Evolutionary conservation across 2,329 filamentous ascomycete genomes (phyloP).

Genomic region (Didymellaceae sp.): DNA sequence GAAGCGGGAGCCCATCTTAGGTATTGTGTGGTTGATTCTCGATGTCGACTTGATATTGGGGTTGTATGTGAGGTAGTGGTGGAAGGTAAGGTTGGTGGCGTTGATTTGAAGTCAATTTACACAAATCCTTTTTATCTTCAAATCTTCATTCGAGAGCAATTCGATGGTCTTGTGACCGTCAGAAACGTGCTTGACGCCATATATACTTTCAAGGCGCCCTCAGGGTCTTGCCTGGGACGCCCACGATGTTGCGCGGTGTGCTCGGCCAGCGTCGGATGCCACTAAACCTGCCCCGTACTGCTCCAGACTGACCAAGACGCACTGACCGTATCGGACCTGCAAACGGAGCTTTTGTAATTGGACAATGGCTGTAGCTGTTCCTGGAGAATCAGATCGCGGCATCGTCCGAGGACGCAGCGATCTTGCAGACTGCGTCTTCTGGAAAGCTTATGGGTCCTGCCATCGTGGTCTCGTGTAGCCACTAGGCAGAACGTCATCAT

Average conservation of each 20-base stretch:
- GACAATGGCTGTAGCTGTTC: slow-evolving; percentile 13
- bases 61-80: slow-evolving; percentile 4
- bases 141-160: slow-evolving; percentile 9
- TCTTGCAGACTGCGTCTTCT: slow-evolving; percentile 1
- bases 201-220: slow-evolving; percentile 29
- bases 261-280: slow-evolving; percentile 40
- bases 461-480: slow-evolving; percentile 7
- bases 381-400: slow-evolving; percentile 4
- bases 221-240: slow-evolving; percentile 15
- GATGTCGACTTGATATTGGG: slow-evolving; percentile 1
- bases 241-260: slow-evolving; percentile 25
- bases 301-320: slow-evolving; percentile 11
- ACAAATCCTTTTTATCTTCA: not conserved
- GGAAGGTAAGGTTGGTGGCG: not conserved
- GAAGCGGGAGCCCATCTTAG: slow-evolving; percentile 29
- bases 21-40: not conserved
- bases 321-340: slow-evolving; percentile 9
- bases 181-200: slow-evolving; percentile 23
- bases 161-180: slow-evolving; percentile 11
- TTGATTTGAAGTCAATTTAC: not conserved
- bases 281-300: slow-evolving; percentile 14
- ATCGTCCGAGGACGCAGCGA: slow-evolving; percentile 6
- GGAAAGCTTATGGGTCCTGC: not conserved
- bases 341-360: slow-evolving; percentile 16
- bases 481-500: slow-evolving; percentile 10